Conservation (phyloP, 805 yeast genomes). For the Starmerella geochares region DNA sequence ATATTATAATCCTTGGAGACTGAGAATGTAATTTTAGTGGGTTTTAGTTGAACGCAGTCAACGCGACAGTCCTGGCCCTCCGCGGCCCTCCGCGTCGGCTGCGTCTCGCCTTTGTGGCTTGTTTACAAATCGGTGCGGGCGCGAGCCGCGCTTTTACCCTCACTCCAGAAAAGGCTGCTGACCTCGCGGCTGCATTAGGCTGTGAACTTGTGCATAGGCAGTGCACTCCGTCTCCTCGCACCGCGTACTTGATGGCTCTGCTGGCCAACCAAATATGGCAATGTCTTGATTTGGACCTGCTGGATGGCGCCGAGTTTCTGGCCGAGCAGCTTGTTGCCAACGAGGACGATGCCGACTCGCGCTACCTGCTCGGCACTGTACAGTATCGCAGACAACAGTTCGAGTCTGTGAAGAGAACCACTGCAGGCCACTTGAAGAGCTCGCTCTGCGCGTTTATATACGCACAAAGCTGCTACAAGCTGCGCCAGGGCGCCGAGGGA, state of each 20-base stretch:
- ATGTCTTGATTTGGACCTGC: constrained; percentile 58
- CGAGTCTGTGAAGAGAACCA: constrained; percentile 38
- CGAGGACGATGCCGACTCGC: constrained; percentile 46
- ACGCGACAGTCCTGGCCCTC: too few species aligned
- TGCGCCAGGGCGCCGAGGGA: constrained; percentile 53
- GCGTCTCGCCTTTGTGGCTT: neutral
- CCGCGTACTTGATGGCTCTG: constrained; percentile 14
- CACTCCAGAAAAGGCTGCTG: neutral
- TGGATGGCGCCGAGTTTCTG: constrained; percentile 72
- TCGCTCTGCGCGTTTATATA: constrained; percentile 68
- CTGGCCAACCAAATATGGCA: constrained; percentile 49
- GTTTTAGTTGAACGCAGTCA: too few species aligned
- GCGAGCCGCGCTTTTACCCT: neutral
- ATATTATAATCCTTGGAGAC: too few species aligned
- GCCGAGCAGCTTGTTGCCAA: constrained; percentile 70
- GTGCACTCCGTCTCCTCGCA: neutral
- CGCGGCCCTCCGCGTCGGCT: neutral
- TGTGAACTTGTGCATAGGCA: neutral
- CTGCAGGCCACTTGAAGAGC: constrained; percentile 43
- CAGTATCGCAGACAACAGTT: constrained; percentile 48
- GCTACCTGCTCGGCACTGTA: constrained; percentile 61
- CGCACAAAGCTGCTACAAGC: constrained; percentile 53
- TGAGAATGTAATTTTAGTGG: too few species aligned
- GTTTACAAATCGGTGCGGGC: constrained; percentile 4
- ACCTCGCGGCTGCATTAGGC: neutral